Evolutionary conservation across 257 asterid species (phyloP), one percentile per base, ranked within the genome.

Genomic region (Scutellaria baicalensis): DNA sequence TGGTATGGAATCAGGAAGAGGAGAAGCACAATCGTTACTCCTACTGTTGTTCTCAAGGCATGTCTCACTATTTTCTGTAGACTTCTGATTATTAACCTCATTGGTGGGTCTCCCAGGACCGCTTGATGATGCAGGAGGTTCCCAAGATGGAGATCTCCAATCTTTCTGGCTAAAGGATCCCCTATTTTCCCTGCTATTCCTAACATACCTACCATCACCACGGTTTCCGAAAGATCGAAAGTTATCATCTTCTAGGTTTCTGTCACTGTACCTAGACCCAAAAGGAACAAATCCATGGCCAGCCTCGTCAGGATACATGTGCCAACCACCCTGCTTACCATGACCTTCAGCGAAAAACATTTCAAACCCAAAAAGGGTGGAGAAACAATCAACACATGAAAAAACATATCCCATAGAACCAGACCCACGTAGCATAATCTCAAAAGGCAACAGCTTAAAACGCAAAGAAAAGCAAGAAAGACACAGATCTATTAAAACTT

Each of bases 241-340:
- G 52, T 64, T 84, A 70, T 89, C 97, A 39, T 89, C 93, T 20
- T 89, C 96, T 13, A 78, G 16, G 75, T 78, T 80, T 81, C 90
- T 91, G 66, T 89, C 91, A 45, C 72, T 71, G n/a, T 89, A 81
- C 68, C 96, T 86, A 56, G 96, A 84, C 44, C 86, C 84, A 44
- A 74, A 81, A 57, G 95, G 89, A 79, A 73, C 51, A 68, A 83
- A 86, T 10, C 88, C 93, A 65, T 82, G 92, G 62, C 86, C 84
- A 44, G 81, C 73, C 38, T 93, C 97, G 9, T 91, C 96, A 1
- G 87, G 77, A 78, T 87, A 83, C 75, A 81, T 75, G 76, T 87
- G 88, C 89, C 96, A 84, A 72, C 89, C 92, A 76, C 93, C 96
- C 90, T 91, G 97, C 95, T 91, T 94, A 79, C 89, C 88, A 85